phyloP scores from a whole-genome alignment of 257 asterid genomes.

The Nicotiana knightiana region DNA sequence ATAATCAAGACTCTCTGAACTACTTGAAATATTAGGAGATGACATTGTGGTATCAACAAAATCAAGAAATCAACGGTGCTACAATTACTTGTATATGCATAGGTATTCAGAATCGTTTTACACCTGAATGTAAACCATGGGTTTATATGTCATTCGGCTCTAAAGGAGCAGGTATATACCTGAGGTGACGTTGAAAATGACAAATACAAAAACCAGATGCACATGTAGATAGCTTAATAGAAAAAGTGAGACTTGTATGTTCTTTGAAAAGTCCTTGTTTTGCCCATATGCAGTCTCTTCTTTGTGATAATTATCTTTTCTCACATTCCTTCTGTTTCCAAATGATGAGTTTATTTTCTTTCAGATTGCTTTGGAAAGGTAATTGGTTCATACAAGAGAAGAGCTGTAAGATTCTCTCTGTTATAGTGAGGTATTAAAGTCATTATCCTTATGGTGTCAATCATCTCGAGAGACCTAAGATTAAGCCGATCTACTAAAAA shows the following conservation, averaged over 20 bases:
- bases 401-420: slow-evolving; percentile 86
- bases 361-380: slow-evolving; percentile 84
- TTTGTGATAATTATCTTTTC: background rate
- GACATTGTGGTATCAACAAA: background rate
- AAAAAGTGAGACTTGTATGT: background rate
- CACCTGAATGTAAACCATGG: background rate
- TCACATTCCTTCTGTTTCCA: background rate
- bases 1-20: background rate
- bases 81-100: background rate
- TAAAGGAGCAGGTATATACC: background rate
- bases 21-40: background rate
- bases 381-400: slow-evolving; percentile 95
- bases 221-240: background rate
- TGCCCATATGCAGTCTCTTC: background rate
- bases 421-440: slow-evolving; percentile 56
- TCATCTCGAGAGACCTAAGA: background rate
- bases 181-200: background rate
- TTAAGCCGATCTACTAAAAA: slow-evolving; percentile 6
- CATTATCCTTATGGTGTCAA: background rate
- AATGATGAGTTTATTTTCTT: slow-evolving; percentile 11
- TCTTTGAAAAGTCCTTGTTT: background rate
- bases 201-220: background rate
- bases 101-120: background rate
- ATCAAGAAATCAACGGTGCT: background rate
- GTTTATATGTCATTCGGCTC: background rate